A percentile compares a stretch with the other conserved stretches of the same genome.
phyloP scores from a whole-genome alignment of 495 filamentous ascomycete species.

The Xylaria curta region DNA sequence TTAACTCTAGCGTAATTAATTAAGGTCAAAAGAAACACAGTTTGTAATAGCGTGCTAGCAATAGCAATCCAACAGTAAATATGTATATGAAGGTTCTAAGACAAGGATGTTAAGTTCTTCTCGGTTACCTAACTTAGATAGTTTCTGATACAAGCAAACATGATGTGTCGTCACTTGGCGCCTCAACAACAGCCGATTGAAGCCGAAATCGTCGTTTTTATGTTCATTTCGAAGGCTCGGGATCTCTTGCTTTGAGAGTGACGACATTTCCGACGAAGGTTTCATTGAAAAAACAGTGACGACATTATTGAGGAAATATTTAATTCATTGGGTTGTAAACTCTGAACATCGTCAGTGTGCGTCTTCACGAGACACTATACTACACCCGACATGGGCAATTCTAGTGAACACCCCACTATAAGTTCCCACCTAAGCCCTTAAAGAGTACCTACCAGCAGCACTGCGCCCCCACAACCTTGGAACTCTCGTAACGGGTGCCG shows the following conservation, averaged over 20 bases:
- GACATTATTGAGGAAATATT: neutral
- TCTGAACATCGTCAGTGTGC: conserved; percentile 16
- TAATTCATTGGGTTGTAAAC: neutral
- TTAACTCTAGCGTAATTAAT: neutral
- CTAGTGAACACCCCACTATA: conserved; percentile 5
- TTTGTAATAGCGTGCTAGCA: neutral
- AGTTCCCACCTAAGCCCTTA: neutral
- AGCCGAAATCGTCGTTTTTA: neutral
- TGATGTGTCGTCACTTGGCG: neutral
- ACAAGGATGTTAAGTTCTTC: conserved; percentile 5
- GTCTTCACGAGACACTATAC: neutral
- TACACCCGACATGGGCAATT: conserved; percentile 3
- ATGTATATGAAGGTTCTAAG: neutral
- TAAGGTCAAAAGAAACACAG: neutral
- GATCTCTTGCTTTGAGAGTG: neutral
- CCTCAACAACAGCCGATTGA: neutral
- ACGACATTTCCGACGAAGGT: no score
- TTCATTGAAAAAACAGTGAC: conserved; percentile 9
- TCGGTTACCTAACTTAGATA: neutral
- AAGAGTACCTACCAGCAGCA: conserved; percentile 1
- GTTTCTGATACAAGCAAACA: neutral
- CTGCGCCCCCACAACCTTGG: conserved; percentile 19
- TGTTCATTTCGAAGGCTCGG: neutral
- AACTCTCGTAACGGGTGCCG: conserved; percentile 9
- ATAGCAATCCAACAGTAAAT: neutral